Evolutionary conservation across 140 eudicot species (phyloP), one percentile per base, ranked within the genome.

Genomic region (Senecio squalidus): DNA sequence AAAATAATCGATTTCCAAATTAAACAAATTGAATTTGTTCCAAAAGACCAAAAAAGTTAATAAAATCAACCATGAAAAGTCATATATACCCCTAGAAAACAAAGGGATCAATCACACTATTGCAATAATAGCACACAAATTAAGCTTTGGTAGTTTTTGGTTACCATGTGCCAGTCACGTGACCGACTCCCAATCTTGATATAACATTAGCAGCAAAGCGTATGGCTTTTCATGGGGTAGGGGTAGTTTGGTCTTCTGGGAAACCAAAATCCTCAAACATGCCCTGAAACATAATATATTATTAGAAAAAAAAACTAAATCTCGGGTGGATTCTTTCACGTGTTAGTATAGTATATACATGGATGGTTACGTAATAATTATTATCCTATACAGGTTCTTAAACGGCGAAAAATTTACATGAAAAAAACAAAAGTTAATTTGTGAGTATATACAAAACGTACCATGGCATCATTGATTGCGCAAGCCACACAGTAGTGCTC

Each of bases 401-500:
- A 40, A 54, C 13, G 7, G 60, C 36, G 0, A 15, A 4, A 40
- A 1, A 43, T 16, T 26, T 16, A 22, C 62, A 14, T 51, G 5
- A 16, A 46, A 26, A 23, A 18, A 27, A 51, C 50, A 45, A 15
- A 23, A 25, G 38, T 4, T 34, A 1, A 25, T 5, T 9, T 13
- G 36, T 26, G 31, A 43, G 45, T 40, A 17, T n/a, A 57, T 36
- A 9, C 27, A 55, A 40, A 48, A 60, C 82, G 29, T 83, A 91
- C 96, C 94, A 79, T 64, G 49, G 92, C 82, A 62, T 91, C 96
- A 7, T 91, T 86, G 75, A 83, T 70, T 29, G 91, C 98, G 73
- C 58, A 69, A 57, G 94, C 68, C 71, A 91, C 98, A 48, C 98
- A 86, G 58, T 86, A 91, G 81, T 91, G 98, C 74, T 91, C 98